Percentiles rank a stretch among this genome's conserved stretches.
Conservation (phyloP, 2,329 filamentous ascomycete genomes). For the Alternaria tenuissima region DNA sequence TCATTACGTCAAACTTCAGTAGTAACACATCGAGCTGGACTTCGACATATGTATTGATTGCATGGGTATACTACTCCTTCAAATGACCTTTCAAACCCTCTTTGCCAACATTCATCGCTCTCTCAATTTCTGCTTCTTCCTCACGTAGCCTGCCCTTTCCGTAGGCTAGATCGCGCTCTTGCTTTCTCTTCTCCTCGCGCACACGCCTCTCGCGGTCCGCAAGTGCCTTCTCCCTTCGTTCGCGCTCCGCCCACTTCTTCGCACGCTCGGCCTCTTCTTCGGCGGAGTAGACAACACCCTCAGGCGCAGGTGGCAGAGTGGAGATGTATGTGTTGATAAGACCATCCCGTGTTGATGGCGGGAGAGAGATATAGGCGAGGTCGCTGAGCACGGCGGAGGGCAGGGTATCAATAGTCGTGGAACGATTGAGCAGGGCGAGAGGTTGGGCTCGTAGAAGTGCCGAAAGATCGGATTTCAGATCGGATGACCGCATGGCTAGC, state of each 20-base stretch:
- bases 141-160: constrained; percentile 70
- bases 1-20: background rate
- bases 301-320: constrained; percentile 67
- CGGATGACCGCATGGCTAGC: constrained; percentile 69
- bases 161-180: constrained; percentile 66
- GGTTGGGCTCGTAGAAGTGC: constrained; percentile 70
- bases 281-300: constrained; percentile 50
- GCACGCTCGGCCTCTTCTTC: constrained; percentile 62
- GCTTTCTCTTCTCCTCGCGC: constrained; percentile 68
- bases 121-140: constrained; percentile 72
- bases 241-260: constrained; percentile 46
- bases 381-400: constrained; percentile 71
- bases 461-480: constrained; percentile 74
- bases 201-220: constrained; percentile 70
- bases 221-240: constrained; percentile 70
- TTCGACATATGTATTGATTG: background rate
- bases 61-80: constrained; percentile 24
- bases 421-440: constrained; percentile 65
- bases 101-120: constrained; percentile 74
- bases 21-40: background rate
- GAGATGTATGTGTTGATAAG: constrained; percentile 73
- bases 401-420: constrained; percentile 64
- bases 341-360: constrained; percentile 67
- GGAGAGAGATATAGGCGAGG: constrained; percentile 73
- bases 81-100: constrained; percentile 71